Evolutionary conservation across 768 basidiomycete genomes (phyloP), one percentile per base, ranked within the genome.

Genomic region (Rhizopogon sp.): DNA sequence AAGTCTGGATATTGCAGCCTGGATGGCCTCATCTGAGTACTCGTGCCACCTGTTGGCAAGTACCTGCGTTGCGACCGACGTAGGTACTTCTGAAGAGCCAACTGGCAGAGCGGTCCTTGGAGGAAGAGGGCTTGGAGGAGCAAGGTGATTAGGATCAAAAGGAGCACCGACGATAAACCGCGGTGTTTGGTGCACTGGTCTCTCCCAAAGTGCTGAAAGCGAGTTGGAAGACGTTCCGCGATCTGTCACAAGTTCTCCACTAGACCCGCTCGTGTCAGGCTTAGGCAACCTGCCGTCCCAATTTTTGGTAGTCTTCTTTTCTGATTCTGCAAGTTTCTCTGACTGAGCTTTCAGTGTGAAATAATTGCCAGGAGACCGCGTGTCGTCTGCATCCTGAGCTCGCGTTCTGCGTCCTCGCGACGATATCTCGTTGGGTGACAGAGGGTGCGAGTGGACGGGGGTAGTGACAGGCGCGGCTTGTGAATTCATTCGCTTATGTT

Each of bases 31-130:
- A 66, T 93, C 88, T 2, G 88, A 83, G 61, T 82, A 84, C 22
- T 83, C 79, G 63, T 93, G 90, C 89, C 90, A 93, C 64, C 75
- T 79, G 8, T 83, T 87, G 2, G 77, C 72, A 16, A 92, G 76
- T 10, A 91, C 76, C 56, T 82, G 77, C 1, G 75, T 65, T 1
- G 74, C 70, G 11, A 75, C 58, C 10, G 67, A 52, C 0, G 58
- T 56, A n/a, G 58, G 51, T 8, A 17, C 9, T 28, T 66, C 68
- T 16, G 49, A 14, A 3, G 14, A 55, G 9, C 60, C 50, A 35
- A 44, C 31, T 42, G 66, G 40, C 33, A 43, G 29, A 39, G 20
- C 16, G 7, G 2, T 62, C 52, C 54, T 63, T 53, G 56, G 28
- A 39, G 44, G 51, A 20, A 62, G 62, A 41, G 77, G 66, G 31